These are phyloP conservation scores for Trypethelium eluteriae DNA, from an alignment of 495 filamentous ascomycete species.

Conservation along the genomic window DNA sequence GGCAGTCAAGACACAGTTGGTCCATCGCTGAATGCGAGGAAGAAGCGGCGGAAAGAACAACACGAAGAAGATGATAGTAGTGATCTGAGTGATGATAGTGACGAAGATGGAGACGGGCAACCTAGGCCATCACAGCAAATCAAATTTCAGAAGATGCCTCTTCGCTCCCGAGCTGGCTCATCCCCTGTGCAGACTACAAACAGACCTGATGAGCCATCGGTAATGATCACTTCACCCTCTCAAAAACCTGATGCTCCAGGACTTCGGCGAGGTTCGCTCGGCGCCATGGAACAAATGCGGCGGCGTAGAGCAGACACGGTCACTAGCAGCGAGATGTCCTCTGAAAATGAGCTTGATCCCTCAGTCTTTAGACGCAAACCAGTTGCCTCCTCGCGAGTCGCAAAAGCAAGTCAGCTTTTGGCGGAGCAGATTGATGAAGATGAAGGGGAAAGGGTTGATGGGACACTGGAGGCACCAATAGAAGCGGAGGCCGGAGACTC, in stretches of 20 bases:
- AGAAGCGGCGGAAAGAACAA: slow-evolving; percentile 56
- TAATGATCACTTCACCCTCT: slow-evolving; percentile 41
- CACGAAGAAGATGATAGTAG: slow-evolving; percentile 95
- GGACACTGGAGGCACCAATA: slow-evolving; percentile 32
- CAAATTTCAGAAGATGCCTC: slow-evolving; percentile 88
- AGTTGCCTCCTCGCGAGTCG: slow-evolving; percentile 45
- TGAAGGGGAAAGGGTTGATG: slow-evolving; percentile 22
- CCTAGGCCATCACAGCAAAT: slow-evolving; percentile 67
- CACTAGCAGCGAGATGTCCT: slow-evolving; percentile 87
- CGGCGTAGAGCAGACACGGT: slow-evolving; percentile 74
- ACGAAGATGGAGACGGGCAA: slow-evolving; percentile 68
- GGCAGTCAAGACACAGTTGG: slow-evolving; percentile 65
- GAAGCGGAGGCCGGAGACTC: slow-evolving; percentile 39
- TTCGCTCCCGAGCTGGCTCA: slow-evolving; percentile 77
- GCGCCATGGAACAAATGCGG: slow-evolving; percentile 64
- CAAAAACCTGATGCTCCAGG: slow-evolving; percentile 38
- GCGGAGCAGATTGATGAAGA: slow-evolving; percentile 39
- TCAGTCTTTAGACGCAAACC: slow-evolving; percentile 56
- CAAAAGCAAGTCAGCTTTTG: slow-evolving; percentile 45
- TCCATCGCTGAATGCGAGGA: slow-evolving; percentile 46
- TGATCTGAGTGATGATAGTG: slow-evolving; percentile 91
- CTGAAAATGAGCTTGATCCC: slow-evolving; percentile 75
- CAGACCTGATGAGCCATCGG: slow-evolving; percentile 38
- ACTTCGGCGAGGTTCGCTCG: slow-evolving; percentile 64
- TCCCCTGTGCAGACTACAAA: slow-evolving; percentile 63